A percentile compares a stretch with the other conserved stretches of the same genome.
Evolutionary conservation across 305 asterid species (phyloP).

Genomic region (Petunia hybrid): DNA sequence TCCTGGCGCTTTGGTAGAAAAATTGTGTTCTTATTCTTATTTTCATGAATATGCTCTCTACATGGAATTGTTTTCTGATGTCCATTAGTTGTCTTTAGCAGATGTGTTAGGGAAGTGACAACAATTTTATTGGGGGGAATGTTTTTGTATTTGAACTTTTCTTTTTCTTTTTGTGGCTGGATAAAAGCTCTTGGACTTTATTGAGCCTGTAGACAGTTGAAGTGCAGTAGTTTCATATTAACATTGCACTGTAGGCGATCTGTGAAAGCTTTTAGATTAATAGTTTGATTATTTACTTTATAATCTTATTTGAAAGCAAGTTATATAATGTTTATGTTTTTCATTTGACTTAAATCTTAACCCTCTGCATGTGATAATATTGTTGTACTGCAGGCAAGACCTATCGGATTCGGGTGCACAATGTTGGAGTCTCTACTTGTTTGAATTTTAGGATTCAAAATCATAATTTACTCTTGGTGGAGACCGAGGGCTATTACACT

Average conservation of each 20-base stretch:
- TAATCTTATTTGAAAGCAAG: conserved; percentile 17
- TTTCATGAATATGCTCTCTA: not conserved
- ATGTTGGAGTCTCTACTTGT: conserved; percentile 86
- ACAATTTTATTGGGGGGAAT: not conserved
- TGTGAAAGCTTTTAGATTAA: conserved; percentile 1
- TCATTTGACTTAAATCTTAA: conserved; percentile 8
- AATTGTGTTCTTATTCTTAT: not conserved
- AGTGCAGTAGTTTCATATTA: not conserved
- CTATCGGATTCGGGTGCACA: conserved; percentile 88
- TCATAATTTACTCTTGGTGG: conserved; percentile 88
- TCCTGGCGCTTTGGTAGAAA: not conserved
- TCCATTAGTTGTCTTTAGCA: not conserved
- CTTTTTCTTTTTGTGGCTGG: not conserved
- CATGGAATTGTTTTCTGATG: not conserved
- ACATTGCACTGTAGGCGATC: not conserved
- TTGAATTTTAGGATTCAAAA: conserved; percentile 88
- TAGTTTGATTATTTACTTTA: not conserved
- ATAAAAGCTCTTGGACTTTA: not conserved
- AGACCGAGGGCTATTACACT: conserved; percentile 95
- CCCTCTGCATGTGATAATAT: not conserved
- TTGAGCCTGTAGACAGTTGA: not conserved
- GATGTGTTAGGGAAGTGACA: not conserved
- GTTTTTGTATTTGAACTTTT: not conserved
- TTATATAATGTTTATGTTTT: not conserved
- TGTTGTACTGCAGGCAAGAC: conserved; percentile 69